Percentiles rank a stretch among this genome's conserved stretches.
These are phyloP conservation scores for Neurospora sp. DNA, from an alignment of 495 filamentous ascomycete genomes.

Conservation along the genomic window DNA sequence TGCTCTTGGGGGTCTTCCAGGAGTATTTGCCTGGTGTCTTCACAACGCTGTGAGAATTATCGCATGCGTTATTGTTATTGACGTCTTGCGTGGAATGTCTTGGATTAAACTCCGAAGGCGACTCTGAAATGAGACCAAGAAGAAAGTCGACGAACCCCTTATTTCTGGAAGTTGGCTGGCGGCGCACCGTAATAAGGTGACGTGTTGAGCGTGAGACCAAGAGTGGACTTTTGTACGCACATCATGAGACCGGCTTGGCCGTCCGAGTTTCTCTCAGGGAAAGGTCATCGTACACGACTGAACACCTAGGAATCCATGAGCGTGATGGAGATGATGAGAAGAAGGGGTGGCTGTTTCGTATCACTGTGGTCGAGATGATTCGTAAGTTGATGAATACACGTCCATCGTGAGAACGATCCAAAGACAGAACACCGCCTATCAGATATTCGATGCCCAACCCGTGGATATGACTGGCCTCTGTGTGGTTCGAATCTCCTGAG, in stretches of 20 bases:
- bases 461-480: background rate
- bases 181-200: background rate
- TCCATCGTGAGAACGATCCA: background rate
- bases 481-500: background rate
- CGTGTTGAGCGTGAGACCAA: background rate
- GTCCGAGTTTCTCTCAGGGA: background rate
- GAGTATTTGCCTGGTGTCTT: background rate
- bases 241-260: background rate
- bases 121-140: background rate
- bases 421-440: background rate
- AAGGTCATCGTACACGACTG: background rate
- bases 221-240: background rate
- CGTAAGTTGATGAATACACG: background rate
- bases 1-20: background rate
- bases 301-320: background rate
- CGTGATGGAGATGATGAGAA: background rate
- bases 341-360: background rate
- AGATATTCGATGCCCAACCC: background rate
- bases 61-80: background rate
- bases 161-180: background rate
- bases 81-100: background rate
- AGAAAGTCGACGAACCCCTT: background rate
- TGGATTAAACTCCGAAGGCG: background rate
- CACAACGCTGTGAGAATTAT: background rate
- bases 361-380: background rate